Percentiles rank a stretch among this genome's conserved stretches.
These are phyloP conservation scores for Aspergillus brasiliensis DNA, from an alignment of 2,329 filamentous ascomycete species.

Conservation along the genomic window DNA sequence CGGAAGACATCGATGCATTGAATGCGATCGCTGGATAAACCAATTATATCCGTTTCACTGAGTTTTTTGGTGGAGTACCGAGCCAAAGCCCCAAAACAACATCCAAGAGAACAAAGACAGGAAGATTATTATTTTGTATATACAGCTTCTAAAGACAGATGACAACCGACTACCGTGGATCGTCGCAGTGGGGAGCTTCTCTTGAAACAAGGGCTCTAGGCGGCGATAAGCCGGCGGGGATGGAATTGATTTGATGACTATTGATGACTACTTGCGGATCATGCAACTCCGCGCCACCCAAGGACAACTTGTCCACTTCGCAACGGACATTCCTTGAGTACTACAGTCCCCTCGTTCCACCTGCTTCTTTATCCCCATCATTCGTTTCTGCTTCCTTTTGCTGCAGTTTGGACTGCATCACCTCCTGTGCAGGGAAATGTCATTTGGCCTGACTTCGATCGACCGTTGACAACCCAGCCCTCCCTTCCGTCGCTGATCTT, in stretches of 20 bases:
- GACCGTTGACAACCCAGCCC: not conserved
- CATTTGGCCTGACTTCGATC: slow-evolving; percentile 7
- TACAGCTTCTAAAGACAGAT: not conserved
- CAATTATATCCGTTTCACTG: too few relatives aligned
- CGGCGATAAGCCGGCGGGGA: not conserved
- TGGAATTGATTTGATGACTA: not conserved
- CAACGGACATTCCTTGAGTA: slow-evolving; percentile 13
- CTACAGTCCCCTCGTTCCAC: slow-evolving; percentile 3
- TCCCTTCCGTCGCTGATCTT: slow-evolving; percentile 13
- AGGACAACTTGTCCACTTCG: slow-evolving; percentile 32
- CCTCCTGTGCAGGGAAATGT: not conserved
- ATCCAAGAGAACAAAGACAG: too few relatives aligned
- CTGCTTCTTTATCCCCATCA: not conserved
- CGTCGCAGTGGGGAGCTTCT: not conserved
- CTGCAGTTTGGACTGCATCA: not conserved
- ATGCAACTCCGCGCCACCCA: slow-evolving; percentile 17
- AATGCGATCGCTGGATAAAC: too few relatives aligned
- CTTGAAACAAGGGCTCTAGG: not conserved
- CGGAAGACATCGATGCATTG: not conserved
- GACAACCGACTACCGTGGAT: not conserved
- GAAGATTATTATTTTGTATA: too few relatives aligned
- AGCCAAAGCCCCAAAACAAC: too few relatives aligned
- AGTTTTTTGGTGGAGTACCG: too few relatives aligned
- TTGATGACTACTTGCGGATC: slow-evolving; percentile 12
- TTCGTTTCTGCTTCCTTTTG: not conserved